Percentiles rank a stretch among this genome's conserved stretches.
These are phyloP conservation scores for Neurospora tetraspora DNA, from an alignment of 495 filamentous ascomycete genomes.

Conservation along the genomic window DNA sequence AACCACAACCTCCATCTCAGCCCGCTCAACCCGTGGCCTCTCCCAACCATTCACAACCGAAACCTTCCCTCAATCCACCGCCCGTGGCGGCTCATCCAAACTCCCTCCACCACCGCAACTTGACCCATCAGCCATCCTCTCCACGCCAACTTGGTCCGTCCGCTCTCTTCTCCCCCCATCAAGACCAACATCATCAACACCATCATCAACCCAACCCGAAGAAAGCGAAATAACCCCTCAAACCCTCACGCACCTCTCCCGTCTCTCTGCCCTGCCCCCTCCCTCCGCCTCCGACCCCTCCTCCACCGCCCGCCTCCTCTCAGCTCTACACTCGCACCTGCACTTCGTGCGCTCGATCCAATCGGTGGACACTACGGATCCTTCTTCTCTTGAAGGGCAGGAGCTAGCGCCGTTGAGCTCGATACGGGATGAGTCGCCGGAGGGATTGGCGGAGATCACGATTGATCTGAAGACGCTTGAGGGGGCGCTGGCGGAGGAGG, in stretches of 20 bases:
- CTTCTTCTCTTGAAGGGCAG: not conserved
- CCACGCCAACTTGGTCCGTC: conserved; percentile 77
- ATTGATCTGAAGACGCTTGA: conserved; percentile 31
- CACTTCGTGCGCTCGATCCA: conserved; percentile 83
- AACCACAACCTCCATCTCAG: not conserved
- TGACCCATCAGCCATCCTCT: conserved; percentile 40
- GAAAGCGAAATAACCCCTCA: conserved; percentile 26
- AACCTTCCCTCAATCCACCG: conserved; percentile 5
- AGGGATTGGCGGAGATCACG: conserved; percentile 29
- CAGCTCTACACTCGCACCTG: conserved; percentile 71
- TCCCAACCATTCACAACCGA: not conserved
- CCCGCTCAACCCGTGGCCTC: not conserved
- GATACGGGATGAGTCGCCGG: conserved; percentile 70
- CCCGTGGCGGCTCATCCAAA: conserved; percentile 4
- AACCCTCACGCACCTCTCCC: conserved; percentile 71
- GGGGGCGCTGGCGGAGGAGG: conserved; percentile 31
- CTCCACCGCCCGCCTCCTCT: conserved; percentile 50
- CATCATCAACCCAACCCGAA: conserved; percentile 2
- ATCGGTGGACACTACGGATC: conserved; percentile 56
- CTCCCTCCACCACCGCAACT: conserved; percentile 1
- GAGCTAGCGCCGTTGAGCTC: conserved; percentile 57
- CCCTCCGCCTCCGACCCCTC: conserved; percentile 43
- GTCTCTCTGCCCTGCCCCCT: conserved; percentile 76
- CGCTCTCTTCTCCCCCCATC: conserved; percentile 54
- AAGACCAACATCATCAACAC: conserved; percentile 11